Percentiles rank a stretch among this genome's conserved stretches.
Evolutionary conservation across 805 yeast species (phyloP).

Genomic region (Wilhelminamyces savonicus): DNA sequence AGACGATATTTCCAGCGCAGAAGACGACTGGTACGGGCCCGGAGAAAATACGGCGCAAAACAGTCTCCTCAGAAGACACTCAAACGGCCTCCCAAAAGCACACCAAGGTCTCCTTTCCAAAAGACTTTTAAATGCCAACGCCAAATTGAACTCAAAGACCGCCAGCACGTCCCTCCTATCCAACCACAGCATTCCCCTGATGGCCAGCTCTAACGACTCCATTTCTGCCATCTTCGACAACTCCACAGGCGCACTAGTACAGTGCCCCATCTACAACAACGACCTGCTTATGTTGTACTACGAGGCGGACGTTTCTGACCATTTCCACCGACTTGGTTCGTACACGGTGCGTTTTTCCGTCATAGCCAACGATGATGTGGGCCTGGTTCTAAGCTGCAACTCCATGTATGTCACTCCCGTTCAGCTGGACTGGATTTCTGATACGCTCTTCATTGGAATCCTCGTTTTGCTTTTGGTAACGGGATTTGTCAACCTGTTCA

Average conservation of each 20-base stretch:
- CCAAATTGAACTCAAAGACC: no score
- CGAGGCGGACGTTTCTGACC: constrained; percentile 35
- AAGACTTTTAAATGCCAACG: no score
- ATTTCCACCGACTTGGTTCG: constrained; percentile 37
- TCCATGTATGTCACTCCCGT: constrained; percentile 44
- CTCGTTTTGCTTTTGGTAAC: constrained; percentile 34
- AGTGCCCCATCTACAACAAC: constrained; percentile 32
- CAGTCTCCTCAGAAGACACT: no score
- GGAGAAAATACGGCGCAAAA: no score
- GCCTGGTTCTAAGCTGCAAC: constrained; percentile 41
- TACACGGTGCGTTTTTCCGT: constrained; percentile 37
- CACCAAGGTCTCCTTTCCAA: no score
- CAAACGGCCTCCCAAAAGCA: no score
- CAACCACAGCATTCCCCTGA: constrained; percentile 1
- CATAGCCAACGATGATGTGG: constrained; percentile 30
- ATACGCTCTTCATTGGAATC: constrained; percentile 32
- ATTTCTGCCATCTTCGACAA: constrained; percentile 4
- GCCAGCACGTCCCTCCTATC: no score
- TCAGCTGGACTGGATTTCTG: constrained; percentile 20
- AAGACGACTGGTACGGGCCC: no score
- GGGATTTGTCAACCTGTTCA: constrained; percentile 32
- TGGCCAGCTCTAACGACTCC: constrained; percentile 5
- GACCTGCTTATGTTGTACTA: constrained; percentile 32
- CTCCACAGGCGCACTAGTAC: constrained; percentile 18
- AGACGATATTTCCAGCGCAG: no score